Conservation (phyloP, 805 yeast genomes). For the Wickerhamomyces alni region DNA sequence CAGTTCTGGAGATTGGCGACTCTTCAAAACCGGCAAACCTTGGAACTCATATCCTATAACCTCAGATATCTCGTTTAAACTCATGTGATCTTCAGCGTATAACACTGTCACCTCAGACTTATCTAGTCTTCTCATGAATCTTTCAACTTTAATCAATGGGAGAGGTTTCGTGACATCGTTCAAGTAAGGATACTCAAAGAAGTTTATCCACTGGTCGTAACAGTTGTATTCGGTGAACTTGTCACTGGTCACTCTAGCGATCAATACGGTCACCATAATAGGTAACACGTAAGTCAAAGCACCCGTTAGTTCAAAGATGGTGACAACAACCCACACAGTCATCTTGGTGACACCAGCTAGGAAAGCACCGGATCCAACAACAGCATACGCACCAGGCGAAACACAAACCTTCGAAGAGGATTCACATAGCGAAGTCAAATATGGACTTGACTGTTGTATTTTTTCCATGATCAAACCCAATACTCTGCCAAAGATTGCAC, state of each 20-base stretch:
- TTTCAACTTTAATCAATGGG: conserved; percentile 30
- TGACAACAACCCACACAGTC: conserved; percentile 75
- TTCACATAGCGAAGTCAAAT: conserved; percentile 32
- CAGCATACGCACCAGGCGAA: conserved; percentile 84
- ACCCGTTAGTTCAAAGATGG: conserved; percentile 79
- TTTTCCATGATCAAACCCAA: conserved; percentile 46
- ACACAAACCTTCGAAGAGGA: conserved; percentile 49
- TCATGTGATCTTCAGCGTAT: conserved; percentile 25
- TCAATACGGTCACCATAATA: conserved; percentile 76
- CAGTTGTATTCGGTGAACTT: conserved; percentile 51
- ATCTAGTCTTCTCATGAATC: conserved; percentile 29
- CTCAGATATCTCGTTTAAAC: conserved; percentile 23
- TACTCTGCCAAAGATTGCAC: conserved; percentile 53
- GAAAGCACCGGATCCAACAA: conserved; percentile 82
- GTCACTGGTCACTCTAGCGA: conserved; percentile 69
- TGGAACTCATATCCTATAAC: conserved; percentile 18
- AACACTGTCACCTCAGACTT: conserved; percentile 23
- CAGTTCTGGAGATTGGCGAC: conserved; percentile 26
- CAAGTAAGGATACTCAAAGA: conserved; percentile 36
- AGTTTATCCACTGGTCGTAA: conserved; percentile 53
- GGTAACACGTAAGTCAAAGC: conserved; percentile 81
- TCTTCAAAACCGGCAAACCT: conserved; percentile 42
- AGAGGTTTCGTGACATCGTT: conserved; percentile 34
- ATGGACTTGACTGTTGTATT: conserved; percentile 34
- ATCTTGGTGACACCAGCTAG: conserved; percentile 76